Conservation (phyloP, 2,329 filamentous ascomycete genomes). For the Trichoderma aggressivum region DNA sequence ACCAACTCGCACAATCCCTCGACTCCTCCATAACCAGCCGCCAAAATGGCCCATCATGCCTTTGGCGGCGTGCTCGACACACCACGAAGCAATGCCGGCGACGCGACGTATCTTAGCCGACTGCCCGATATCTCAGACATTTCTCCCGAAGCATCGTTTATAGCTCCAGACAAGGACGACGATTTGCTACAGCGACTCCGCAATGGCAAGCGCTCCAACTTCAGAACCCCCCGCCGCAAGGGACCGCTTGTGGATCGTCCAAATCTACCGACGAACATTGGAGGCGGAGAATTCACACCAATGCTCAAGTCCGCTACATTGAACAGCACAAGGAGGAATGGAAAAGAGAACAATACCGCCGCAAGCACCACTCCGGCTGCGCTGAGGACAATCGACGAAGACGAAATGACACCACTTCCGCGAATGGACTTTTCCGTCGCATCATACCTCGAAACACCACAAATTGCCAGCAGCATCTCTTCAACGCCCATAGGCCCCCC, state of each 20-base stretch:
- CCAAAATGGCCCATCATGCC: constrained; percentile 61
- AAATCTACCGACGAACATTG: constrained; percentile 64
- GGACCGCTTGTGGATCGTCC: constrained; percentile 67
- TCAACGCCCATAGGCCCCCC: constrained; percentile 77
- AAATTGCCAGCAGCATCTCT: constrained; percentile 73
- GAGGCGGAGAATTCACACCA: constrained; percentile 84
- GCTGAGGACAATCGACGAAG: constrained; percentile 62
- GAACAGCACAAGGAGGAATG: constrained; percentile 65
- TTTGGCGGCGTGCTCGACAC: constrained; percentile 69
- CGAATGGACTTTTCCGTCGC: constrained; percentile 69
- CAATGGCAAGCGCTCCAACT: constrained; percentile 58
- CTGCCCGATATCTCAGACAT: constrained; percentile 70
- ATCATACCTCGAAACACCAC: constrained; percentile 65
- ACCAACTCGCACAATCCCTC: background rate
- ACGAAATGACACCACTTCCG: constrained; percentile 73
- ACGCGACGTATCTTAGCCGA: constrained; percentile 75
- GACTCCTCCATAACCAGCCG: constrained; percentile 19
- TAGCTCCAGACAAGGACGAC: constrained; percentile 65
- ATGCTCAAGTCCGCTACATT: constrained; percentile 76
- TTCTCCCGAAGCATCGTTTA: constrained; percentile 83
- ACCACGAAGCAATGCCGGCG: constrained; percentile 78
- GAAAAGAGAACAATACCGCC: constrained; percentile 59
- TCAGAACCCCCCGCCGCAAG: constrained; percentile 71
- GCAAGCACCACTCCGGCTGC: constrained; percentile 64
- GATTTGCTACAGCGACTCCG: constrained; percentile 74